A percentile compares a stretch with the other conserved stretches of the same genome.
These are phyloP conservation scores for Gossypium arboreum DNA, from an alignment of 345 rosid genomes.

Conservation along the genomic window DNA sequence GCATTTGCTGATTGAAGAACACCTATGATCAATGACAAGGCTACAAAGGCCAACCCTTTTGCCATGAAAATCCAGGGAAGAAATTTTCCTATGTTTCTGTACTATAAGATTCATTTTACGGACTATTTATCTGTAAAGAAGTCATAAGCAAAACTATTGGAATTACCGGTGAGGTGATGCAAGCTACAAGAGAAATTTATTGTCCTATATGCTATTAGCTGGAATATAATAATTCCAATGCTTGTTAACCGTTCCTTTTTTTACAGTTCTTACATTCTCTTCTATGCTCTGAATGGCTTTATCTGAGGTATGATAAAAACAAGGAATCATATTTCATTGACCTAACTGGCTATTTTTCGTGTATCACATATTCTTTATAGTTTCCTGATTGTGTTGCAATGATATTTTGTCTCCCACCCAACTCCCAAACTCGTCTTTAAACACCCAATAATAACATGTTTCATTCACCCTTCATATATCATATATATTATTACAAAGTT, in stretches of 20 bases:
- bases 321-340: background rate
- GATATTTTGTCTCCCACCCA: background rate
- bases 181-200: background rate
- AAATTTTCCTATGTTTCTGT: background rate
- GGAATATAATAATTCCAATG: background rate
- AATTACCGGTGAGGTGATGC: background rate
- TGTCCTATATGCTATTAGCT: background rate
- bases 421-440: background rate
- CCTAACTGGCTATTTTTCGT: background rate
- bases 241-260: background rate
- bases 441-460: background rate
- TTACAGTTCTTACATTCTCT: background rate
- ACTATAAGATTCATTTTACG: background rate
- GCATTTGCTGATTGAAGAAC: conserved; percentile 23
- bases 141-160: background rate
- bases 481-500: too few relatives aligned
- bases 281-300: background rate
- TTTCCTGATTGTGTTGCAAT: background rate
- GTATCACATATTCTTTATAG: background rate
- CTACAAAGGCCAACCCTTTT: background rate
- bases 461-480: background rate
- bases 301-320: background rate
- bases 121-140: conserved; percentile 17
- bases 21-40: conserved; percentile 12
- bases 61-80: conserved; percentile 19